phyloP scores from a whole-genome alignment of 495 filamentous ascomycete species.

The Xanthoparmelia taractica region DNA sequence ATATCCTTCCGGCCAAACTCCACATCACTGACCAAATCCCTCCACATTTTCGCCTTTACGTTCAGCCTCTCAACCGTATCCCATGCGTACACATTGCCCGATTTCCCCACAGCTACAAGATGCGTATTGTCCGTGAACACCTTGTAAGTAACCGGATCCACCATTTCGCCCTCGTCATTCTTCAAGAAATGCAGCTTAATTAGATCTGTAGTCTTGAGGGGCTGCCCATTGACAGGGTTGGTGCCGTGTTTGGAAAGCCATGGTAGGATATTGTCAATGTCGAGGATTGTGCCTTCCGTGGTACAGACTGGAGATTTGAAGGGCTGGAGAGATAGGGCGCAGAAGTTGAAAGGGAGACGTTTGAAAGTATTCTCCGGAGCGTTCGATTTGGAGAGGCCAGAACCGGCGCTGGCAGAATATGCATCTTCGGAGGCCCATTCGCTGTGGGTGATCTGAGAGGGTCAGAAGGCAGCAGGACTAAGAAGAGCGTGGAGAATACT shows the following conservation, averaged over 20 bases:
- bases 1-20: conserved; percentile 90
- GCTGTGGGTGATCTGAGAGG: conserved; percentile 71
- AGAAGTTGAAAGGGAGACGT: conserved; percentile 95
- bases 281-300: conserved; percentile 68
- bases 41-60: conserved; percentile 96
- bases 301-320: conserved; percentile 84
- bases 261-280: conserved; percentile 74
- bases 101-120: conserved; percentile 79
- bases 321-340: conserved; percentile 88
- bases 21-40: conserved; percentile 77
- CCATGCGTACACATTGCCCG: conserved; percentile 91
- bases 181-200: conserved; percentile 87
- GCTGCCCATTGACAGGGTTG: conserved; percentile 77
- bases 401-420: conserved; percentile 66
- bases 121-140: conserved; percentile 97
- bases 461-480: conserved; percentile 9
- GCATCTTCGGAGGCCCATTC: conserved; percentile 92
- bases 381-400: conserved; percentile 50
- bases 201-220: conserved; percentile 70
- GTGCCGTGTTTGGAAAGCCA: conserved; percentile 92
- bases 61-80: conserved; percentile 94
- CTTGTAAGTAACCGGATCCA: conserved; percentile 96
- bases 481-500: conserved; percentile 20
- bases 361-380: conserved; percentile 61
- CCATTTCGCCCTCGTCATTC: conserved; percentile 87